Percentiles rank a stretch among this genome's conserved stretches.
Evolutionary conservation across 257 asterid genomes (phyloP).

Genomic region (Paulownia fortunei): DNA sequence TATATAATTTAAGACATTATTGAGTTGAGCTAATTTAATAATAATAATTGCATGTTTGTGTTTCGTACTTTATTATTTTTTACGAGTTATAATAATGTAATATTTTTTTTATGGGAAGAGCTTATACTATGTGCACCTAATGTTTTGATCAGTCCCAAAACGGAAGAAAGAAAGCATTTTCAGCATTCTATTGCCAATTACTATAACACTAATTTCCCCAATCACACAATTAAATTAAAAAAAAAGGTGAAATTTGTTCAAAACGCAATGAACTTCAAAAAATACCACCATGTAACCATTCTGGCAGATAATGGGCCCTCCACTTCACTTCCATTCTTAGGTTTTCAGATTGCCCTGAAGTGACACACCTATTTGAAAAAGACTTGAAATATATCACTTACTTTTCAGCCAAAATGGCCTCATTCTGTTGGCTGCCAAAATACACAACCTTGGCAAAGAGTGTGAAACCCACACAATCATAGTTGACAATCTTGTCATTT

Average conservation of each 20-base stretch:
- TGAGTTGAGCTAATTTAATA: too few relatives aligned
- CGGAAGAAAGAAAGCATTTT: too few relatives aligned
- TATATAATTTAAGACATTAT: too few relatives aligned
- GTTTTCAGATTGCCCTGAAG: neutral
- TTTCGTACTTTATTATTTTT: too few relatives aligned
- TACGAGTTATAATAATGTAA: too few relatives aligned
- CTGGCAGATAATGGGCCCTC: neutral
- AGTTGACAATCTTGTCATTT: constrained; percentile 29
- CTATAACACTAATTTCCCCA: too few relatives aligned
- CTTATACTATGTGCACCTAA: too few relatives aligned
- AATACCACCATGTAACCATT: neutral
- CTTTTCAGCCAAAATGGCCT: constrained; percentile 8
- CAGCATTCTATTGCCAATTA: too few relatives aligned
- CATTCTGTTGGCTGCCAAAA: constrained; percentile 20
- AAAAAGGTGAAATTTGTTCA: neutral
- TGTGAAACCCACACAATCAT: constrained; percentile 18
- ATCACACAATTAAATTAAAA: too few relatives aligned
- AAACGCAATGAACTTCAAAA: neutral
- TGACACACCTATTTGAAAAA: constrained; percentile 19
- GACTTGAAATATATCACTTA: constrained; percentile 22
- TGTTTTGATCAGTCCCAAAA: too few relatives aligned
- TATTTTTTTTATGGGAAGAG: too few relatives aligned
- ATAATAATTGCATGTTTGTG: too few relatives aligned
- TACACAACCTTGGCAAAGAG: neutral
- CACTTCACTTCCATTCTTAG: neutral